Percentiles rank a stretch among this genome's conserved stretches.
phyloP scores from a whole-genome alignment of 805 yeast genomes.

The Yueomyces sinensis region DNA sequence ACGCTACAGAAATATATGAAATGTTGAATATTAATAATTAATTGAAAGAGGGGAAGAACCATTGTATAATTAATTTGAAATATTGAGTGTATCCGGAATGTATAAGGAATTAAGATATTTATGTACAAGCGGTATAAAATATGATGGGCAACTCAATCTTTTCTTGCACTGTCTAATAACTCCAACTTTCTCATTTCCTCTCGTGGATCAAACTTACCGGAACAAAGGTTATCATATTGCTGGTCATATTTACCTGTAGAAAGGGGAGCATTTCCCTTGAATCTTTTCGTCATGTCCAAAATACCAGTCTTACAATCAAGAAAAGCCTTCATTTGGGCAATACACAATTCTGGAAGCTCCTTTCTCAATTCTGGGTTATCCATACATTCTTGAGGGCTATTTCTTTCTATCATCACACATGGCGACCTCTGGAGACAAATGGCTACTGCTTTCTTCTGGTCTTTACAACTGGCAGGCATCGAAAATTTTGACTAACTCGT shows the following conservation, averaged over 20 bases:
- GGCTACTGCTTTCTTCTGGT: slow-evolving; percentile 89
- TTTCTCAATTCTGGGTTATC: slow-evolving; percentile 64
- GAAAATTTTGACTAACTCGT: too few relatives aligned
- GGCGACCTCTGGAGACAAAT: slow-evolving; percentile 93
- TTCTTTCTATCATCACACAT: slow-evolving; percentile 80
- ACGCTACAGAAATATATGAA: too few relatives aligned
- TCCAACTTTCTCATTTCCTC: slow-evolving; percentile 70
- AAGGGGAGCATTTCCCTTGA: slow-evolving; percentile 85
- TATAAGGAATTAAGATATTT: too few relatives aligned
- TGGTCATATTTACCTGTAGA: slow-evolving; percentile 91
- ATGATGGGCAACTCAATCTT: slow-evolving; percentile 21
- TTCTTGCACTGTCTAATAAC: slow-evolving; percentile 39
- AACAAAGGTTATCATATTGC: slow-evolving; percentile 62
- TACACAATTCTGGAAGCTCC: slow-evolving; percentile 78
- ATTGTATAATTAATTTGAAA: too few relatives aligned
- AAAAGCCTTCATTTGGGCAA: slow-evolving; percentile 72
- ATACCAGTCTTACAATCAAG: slow-evolving; percentile 85
- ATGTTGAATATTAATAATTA: too few relatives aligned
- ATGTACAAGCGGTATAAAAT: too few relatives aligned
- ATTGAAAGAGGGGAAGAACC: too few relatives aligned
- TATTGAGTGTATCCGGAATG: too few relatives aligned
- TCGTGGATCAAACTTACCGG: slow-evolving; percentile 70
- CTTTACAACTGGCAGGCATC: slow-evolving; percentile 83
- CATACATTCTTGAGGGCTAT: slow-evolving; percentile 81
- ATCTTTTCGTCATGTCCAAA: slow-evolving; percentile 82